A percentile compares a stretch with the other conserved stretches of the same genome.
Conservation (phyloP, 176 grass and related monocot genomes). For the Eremochloa ophiuroides region DNA sequence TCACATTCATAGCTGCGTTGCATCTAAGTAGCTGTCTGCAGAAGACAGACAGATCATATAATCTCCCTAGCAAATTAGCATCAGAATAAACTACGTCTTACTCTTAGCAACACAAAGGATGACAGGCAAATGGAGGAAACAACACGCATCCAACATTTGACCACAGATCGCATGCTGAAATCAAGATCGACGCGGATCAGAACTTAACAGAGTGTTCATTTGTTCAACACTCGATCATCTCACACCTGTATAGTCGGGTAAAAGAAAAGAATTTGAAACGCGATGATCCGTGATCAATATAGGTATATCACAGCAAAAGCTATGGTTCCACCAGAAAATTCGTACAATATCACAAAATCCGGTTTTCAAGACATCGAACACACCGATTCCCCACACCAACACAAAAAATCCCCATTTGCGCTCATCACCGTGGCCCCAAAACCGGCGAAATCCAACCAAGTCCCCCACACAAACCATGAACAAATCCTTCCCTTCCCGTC, state of each 20-base stretch:
- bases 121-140: neutral
- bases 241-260: neutral
- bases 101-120: neutral
- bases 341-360: neutral
- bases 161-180: neutral
- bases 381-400: neutral
- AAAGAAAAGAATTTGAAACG: neutral
- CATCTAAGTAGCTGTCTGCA: neutral
- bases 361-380: neutral
- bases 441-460: neutral
- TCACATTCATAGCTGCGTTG: neutral
- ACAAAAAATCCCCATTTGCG: neutral
- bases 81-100: neutral
- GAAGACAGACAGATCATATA: neutral
- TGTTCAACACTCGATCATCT: neutral
- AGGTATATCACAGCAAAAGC: neutral
- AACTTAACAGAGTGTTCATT: neutral
- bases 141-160: neutral
- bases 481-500: neutral
- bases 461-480: neutral
- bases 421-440: neutral
- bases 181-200: neutral
- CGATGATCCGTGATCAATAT: neutral
- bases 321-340: neutral
- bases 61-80: neutral